phyloP scores from a whole-genome alignment of 768 basidiomycete genomes.

The Naganishia kalamii region DNA sequence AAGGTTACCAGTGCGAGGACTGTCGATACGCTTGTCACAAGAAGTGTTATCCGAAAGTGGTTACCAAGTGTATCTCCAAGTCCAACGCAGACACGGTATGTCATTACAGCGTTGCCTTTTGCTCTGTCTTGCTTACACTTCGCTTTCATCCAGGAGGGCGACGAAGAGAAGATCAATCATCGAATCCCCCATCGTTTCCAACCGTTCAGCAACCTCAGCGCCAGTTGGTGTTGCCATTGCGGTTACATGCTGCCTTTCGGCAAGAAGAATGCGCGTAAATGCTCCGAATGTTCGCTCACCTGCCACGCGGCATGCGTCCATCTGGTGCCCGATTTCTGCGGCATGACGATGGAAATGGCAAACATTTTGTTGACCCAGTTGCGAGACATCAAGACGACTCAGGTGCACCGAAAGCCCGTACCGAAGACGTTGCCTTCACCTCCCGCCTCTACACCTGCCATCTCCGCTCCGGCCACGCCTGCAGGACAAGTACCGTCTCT shows the following conservation, averaged over 20 bases:
- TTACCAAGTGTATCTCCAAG: conserved; percentile 98
- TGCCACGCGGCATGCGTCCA: conserved; percentile 97
- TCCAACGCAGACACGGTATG: conserved; percentile 78
- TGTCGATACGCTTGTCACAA: conserved; percentile 99
- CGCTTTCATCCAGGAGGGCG: conserved; percentile 63
- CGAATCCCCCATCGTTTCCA: conserved; percentile 98
- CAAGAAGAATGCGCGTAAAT: conserved; percentile 91
- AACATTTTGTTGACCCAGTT: conserved; percentile 84
- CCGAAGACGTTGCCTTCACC: conserved; percentile 14
- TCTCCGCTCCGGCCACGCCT: conserved; percentile 26
- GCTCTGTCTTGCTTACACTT: background rate
- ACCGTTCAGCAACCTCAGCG: conserved; percentile 89
- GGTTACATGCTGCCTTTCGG: conserved; percentile 96
- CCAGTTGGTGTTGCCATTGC: conserved; percentile 99
- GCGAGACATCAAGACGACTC: conserved; percentile 71
- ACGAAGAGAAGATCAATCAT: conserved; percentile 98
- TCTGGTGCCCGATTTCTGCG: conserved; percentile 97
- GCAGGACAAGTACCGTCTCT: conserved; percentile 22
- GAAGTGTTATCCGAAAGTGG: conserved; percentile 97
- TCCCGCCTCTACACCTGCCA: conserved; percentile 34
- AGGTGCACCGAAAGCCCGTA: conserved; percentile 39
- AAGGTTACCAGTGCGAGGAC: conserved; percentile 99
- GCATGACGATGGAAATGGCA: conserved; percentile 99
- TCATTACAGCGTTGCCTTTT: conserved; percentile 23
- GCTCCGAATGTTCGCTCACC: conserved; percentile 91